Evolutionary conservation across 2,329 filamentous ascomycete species (phyloP), one percentile per base, ranked within the genome.

Genomic region (Myrmaecium sp.): DNA sequence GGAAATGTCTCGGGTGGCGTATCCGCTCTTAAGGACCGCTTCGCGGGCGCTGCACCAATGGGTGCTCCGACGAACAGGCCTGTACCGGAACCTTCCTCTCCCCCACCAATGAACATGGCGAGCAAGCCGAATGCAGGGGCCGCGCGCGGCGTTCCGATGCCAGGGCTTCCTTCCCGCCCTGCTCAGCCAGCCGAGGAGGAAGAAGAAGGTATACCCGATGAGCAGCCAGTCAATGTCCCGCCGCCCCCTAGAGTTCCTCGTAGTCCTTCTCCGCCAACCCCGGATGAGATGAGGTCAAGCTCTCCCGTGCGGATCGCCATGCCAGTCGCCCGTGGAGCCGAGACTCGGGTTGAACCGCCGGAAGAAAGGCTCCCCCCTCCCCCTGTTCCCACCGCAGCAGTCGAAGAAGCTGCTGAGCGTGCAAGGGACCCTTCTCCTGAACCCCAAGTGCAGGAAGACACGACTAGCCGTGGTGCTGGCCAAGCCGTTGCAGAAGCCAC

Each of bases 221-320:
- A 68, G 27, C 62, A 73, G 31, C 54, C 58, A 33, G 53, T 56
- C 35, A 46, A 50, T 31, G 30, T 61, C 26, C 59, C 57, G 26
- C 50, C 58, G 17, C 49, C 48, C 4, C 48, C 41, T 21, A 42
- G 36, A 16, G 27, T 33, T 36, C 48, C 47, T 29, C 51, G 55
- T 36, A 55, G 52, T 42, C 49, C 51, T 32, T 59, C 58, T 29
- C 60, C 66, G 26, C 60, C 63, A 26, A 58, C 58, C 26, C 59
- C 51, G 16, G 42, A 52, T 40, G 41, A 42, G 18, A 45, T 49
- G 27, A 64, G 66, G 30, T 64, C 73, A 25, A 57, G 60, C 24
- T 94, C 81, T 2, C 86, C 86, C 5, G 74, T 91, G 34, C 78
- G 77, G 26, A 67, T 95, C 38, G 83, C 84, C 9, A 75, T 86